These are phyloP conservation scores for Suhomyces emberorum DNA, from an alignment of 805 yeast species.

Conservation along the genomic window DNA sequence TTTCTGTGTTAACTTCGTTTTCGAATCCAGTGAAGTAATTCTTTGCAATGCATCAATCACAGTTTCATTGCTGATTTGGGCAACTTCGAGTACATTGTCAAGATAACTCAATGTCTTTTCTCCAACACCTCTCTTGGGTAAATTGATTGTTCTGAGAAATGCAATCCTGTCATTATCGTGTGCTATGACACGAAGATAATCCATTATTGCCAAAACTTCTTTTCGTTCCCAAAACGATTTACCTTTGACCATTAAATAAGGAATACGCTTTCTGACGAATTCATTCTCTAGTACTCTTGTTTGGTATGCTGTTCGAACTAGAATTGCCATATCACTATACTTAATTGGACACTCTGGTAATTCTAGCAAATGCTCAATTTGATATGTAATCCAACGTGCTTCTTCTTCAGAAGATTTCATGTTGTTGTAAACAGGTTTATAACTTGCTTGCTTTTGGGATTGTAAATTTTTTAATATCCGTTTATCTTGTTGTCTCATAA, in stretches of 20 bases:
- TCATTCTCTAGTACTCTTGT: constrained; percentile 65
- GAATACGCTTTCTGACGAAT: constrained; percentile 52
- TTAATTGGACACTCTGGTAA: constrained; percentile 43
- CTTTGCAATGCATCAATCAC: constrained; percentile 11
- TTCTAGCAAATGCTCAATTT: constrained; percentile 46
- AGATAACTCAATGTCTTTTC: constrained; percentile 42
- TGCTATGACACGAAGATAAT: constrained; percentile 60
- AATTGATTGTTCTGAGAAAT: constrained; percentile 50
- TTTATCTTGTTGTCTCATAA: constrained; percentile 60
- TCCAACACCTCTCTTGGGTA: constrained; percentile 71
- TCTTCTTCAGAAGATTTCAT: constrained; percentile 48
- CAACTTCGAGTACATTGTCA: constrained; percentile 11
- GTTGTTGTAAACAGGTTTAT: constrained; percentile 46
- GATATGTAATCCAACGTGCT: constrained; percentile 55
- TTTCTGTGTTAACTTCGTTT: constrained; percentile 13
- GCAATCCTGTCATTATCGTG: constrained; percentile 62
- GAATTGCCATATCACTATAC: constrained; percentile 65
- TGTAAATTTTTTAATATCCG: constrained; percentile 42
- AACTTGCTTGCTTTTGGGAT: constrained; percentile 43
- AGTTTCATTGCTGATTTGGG: constrained; percentile 2
- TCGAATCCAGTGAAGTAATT: background rate
- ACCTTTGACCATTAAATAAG: constrained; percentile 70
- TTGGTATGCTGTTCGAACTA: constrained; percentile 63
- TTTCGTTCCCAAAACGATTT: constrained; percentile 74
- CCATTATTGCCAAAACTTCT: constrained; percentile 62